Percentiles rank a stretch among this genome's conserved stretches.
phyloP scores from a whole-genome alignment of 176 grass and related monocot species.

The Oryza nivara region DNA sequence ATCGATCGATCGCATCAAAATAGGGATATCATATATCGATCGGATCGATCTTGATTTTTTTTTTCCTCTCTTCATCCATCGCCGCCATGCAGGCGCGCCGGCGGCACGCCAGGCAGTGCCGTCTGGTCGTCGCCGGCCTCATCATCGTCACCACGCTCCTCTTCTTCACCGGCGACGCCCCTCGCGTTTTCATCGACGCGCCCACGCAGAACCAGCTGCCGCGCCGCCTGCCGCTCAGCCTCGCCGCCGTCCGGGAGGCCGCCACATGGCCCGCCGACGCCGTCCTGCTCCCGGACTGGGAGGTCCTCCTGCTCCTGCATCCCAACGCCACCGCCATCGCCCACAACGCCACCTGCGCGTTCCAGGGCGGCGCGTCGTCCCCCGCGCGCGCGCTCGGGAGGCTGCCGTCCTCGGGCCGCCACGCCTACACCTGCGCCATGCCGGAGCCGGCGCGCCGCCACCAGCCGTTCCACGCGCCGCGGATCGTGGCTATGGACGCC shows the following conservation, averaged over 20 bases:
- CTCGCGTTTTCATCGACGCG: not conserved
- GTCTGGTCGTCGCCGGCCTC: not conserved
- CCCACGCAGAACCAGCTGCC: slow-evolving; percentile 8
- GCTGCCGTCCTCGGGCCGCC: slow-evolving; percentile 20
- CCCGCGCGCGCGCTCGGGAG: slow-evolving; percentile 40
- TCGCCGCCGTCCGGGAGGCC: not conserved
- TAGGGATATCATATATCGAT: not conserved
- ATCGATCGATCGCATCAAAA: not conserved
- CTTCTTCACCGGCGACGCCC: not conserved
- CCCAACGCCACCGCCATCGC: not conserved
- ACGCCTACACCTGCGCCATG: slow-evolving; percentile 52
- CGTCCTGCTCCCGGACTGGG: slow-evolving; percentile 70
- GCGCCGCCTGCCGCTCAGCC: slow-evolving; percentile 6
- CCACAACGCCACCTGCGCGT: slow-evolving; percentile 45
- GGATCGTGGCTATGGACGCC: not conserved
- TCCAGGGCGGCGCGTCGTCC: slow-evolving; percentile 42
- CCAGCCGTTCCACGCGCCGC: slow-evolving; percentile 49
- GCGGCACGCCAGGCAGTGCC: not conserved
- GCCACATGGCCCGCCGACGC: not conserved
- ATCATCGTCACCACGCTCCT: slow-evolving; percentile 5
- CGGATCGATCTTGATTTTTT: not conserved
- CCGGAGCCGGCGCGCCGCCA: slow-evolving; percentile 38
- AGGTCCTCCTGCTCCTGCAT: slow-evolving; percentile 56
- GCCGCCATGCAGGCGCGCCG: slow-evolving; percentile 24
- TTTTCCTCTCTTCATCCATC: not conserved